A percentile compares a stretch with the other conserved stretches of the same genome.
Evolutionary conservation across 352 stramenopile genomes (phyloP).

Genomic region (Phytopythium chamaehyphon): DNA sequence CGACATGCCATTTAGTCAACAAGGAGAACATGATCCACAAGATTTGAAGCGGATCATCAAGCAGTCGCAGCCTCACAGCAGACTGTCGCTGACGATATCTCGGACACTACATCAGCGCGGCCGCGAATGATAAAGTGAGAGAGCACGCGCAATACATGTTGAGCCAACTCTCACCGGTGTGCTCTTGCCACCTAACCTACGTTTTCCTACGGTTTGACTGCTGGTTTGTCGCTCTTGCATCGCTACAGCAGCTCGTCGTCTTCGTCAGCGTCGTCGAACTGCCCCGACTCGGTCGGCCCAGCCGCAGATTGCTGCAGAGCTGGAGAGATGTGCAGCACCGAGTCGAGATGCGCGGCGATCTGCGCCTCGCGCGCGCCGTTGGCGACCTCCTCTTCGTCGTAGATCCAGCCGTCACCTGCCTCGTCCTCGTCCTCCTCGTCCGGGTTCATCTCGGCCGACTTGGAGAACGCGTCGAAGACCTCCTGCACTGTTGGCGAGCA

Average conservation of each 20-base stretch:
- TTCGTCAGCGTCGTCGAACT: slow-evolving; percentile 84
- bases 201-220: background rate
- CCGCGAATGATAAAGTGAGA: slow-evolving; percentile 10
- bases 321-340: slow-evolving; percentile 59
- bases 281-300: slow-evolving; percentile 33
- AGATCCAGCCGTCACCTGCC: slow-evolving; percentile 72
- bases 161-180: too few relatives aligned
- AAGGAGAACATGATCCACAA: slow-evolving; percentile 99
- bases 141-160: too few relatives aligned
- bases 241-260: slow-evolving; percentile 36
- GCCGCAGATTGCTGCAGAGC: slow-evolving; percentile 20
- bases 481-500: slow-evolving; percentile 43
- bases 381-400: slow-evolving; percentile 70
- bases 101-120: slow-evolving; percentile 5
- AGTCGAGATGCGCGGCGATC: slow-evolving; percentile 65
- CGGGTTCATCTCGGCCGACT: slow-evolving; percentile 80
- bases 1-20: slow-evolving; percentile 98
- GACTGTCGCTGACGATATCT: too few relatives aligned
- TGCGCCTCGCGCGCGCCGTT: slow-evolving; percentile 56
- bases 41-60: slow-evolving; percentile 41
- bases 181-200: slow-evolving; percentile 10
- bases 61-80: too few relatives aligned
- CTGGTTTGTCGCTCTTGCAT: too few relatives aligned
- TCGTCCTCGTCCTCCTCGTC: slow-evolving; percentile 54
- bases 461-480: slow-evolving; percentile 73